Evolutionary conservation across 305 asterid genomes (phyloP).

Genomic region (Fraxinus nigra): DNA sequence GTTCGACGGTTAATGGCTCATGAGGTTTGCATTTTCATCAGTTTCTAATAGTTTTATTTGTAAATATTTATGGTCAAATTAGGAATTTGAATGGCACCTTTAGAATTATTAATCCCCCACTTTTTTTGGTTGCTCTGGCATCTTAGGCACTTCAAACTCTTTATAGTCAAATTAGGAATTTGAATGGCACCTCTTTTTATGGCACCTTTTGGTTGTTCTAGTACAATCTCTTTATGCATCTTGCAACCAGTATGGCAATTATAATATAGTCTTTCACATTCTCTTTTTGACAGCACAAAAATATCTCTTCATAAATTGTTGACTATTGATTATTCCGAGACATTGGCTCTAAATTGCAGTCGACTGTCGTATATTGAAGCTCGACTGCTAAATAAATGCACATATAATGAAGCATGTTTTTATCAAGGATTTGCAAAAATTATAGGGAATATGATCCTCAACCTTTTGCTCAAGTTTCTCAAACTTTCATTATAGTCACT

Average conservation of each 20-base stretch:
- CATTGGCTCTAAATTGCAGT: neutral
- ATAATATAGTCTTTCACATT: neutral
- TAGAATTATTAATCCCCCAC: neutral
- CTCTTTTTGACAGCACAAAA: neutral
- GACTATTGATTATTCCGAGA: neutral
- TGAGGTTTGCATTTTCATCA: constrained; percentile 47
- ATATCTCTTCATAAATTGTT: neutral
- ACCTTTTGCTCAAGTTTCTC: neutral
- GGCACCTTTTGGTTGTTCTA: neutral
- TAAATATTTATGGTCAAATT: neutral
- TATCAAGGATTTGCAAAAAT: neutral
- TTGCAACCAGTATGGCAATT: neutral
- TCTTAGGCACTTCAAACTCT: neutral
- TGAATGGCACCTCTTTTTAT: too few species aligned
- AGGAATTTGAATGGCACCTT: neutral
- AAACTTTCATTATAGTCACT: neutral
- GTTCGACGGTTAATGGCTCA: constrained; percentile 69
- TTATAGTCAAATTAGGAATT: too few species aligned
- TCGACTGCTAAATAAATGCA: neutral
- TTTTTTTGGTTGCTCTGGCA: neutral
- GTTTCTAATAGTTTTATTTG: constrained; percentile 12
- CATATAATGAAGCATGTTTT: neutral
- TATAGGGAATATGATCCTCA: neutral
- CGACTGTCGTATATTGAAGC: neutral
- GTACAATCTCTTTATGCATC: neutral